Conservation (phyloP, 495 filamentous ascomycete genomes). For the Xylaria cubensis region DNA sequence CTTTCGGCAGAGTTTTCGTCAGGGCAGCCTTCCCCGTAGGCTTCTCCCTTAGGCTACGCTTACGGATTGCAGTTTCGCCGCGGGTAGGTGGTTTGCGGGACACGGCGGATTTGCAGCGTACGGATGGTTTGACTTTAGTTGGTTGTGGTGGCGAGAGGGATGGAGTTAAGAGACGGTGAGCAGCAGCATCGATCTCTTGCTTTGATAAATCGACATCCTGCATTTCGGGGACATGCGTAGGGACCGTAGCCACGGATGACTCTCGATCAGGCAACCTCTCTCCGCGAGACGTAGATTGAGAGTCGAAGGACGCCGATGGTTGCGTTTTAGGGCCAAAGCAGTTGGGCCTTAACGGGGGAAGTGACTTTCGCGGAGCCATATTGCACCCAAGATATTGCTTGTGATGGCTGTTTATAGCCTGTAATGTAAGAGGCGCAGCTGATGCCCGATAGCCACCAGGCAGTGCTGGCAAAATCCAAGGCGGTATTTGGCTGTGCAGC, state of each 20-base stretch:
- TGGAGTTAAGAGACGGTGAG: background rate
- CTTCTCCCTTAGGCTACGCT: background rate
- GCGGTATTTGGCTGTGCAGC: background rate
- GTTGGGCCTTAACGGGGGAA: background rate
- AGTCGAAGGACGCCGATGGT: background rate
- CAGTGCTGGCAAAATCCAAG: background rate
- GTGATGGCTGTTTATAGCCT: background rate
- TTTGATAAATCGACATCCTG: background rate
- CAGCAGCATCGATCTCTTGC: background rate
- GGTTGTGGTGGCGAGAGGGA: background rate
- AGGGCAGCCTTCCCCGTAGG: background rate
- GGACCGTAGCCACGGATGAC: background rate
- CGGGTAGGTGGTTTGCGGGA: background rate
- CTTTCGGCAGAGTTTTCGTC: background rate
- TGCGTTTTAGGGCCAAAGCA: too few relatives aligned
- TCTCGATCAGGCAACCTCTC: background rate
- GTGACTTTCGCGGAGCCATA: background rate
- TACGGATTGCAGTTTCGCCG: background rate
- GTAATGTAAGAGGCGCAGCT: background rate
- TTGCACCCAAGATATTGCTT: background rate
- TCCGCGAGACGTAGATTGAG: background rate
- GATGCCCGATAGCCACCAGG: background rate
- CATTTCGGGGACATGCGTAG: background rate
- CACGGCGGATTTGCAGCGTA: background rate
- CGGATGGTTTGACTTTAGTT: background rate